phyloP scores from a whole-genome alignment of 306 rosid species.

The Cicer chorassanicum region DNA sequence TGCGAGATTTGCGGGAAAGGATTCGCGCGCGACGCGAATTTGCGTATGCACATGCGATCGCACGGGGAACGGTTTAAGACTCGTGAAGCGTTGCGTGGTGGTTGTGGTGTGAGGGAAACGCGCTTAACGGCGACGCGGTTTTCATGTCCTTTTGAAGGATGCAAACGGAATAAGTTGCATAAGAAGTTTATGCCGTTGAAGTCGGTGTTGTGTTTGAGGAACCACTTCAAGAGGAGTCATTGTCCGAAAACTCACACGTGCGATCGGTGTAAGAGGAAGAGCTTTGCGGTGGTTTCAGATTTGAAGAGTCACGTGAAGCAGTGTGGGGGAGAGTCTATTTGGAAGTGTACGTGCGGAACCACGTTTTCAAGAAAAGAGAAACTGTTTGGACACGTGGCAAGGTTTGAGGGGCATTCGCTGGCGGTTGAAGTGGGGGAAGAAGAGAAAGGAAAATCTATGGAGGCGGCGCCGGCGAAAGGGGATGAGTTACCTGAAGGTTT shows the following conservation, averaged over 20 bases:
- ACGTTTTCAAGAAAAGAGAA: constrained; percentile 73
- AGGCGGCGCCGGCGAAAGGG: neutral
- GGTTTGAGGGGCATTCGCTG: constrained; percentile 70
- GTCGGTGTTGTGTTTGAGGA: constrained; percentile 65
- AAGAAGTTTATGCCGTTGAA: constrained; percentile 64
- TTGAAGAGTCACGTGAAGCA: constrained; percentile 68
- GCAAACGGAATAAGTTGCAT: constrained; percentile 59
- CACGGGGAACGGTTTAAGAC: constrained; percentile 75
- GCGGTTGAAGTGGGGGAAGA: constrained; percentile 31
- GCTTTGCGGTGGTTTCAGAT: constrained; percentile 70
- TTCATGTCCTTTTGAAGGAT: constrained; percentile 70
- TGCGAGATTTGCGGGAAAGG: constrained; percentile 81
- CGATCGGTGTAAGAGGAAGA: constrained; percentile 65
- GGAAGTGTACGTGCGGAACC: constrained; percentile 76
- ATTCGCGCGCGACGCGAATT: constrained; percentile 74
- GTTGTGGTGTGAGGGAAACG: constrained; percentile 30
- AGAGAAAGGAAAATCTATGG: constrained; percentile 27
- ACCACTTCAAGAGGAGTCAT: constrained; percentile 81
- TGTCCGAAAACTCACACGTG: constrained; percentile 73
- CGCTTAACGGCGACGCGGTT: constrained; percentile 41
- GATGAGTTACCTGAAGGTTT: constrained; percentile 51
- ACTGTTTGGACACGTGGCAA: constrained; percentile 69
- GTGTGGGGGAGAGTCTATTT: constrained; percentile 61
- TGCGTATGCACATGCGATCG: constrained; percentile 84
- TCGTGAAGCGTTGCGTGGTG: constrained; percentile 52